Conservation (phyloP, 768 basidiomycete species). For the Boletus reticuloceps region DNA sequence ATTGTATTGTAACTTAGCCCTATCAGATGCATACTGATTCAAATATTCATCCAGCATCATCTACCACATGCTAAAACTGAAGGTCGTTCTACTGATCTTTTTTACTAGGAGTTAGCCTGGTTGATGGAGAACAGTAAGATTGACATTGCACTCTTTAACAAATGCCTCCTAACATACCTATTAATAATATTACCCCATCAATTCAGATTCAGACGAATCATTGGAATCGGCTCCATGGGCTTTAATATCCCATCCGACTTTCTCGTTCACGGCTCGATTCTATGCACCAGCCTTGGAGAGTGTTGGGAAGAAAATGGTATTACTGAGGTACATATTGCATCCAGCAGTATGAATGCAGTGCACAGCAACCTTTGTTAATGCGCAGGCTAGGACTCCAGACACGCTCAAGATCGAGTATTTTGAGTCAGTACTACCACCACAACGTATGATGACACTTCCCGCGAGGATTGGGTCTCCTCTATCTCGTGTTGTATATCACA, state of each 20-base stretch:
- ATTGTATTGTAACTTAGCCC: too few relatives aligned
- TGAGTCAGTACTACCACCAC: constrained; percentile 83
- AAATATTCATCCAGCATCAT: too few relatives aligned
- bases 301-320: constrained; percentile 72
- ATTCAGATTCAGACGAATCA: too few relatives aligned
- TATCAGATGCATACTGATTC: too few relatives aligned
- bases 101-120: too few relatives aligned
- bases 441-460: constrained; percentile 73
- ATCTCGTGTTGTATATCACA: constrained; percentile 24
- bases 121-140: too few relatives aligned
- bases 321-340: constrained; percentile 52
- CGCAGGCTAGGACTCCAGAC: constrained; percentile 58
- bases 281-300: constrained; percentile 66
- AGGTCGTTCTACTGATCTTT: too few relatives aligned
- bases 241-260: constrained; percentile 99
- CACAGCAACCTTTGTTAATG: constrained; percentile 8
- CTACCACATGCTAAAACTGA: too few relatives aligned
- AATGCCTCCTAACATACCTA: too few relatives aligned
- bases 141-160: too few relatives aligned
- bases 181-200: too few relatives aligned
- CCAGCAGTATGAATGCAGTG: not conserved
- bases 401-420: constrained; percentile 92
- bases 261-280: constrained; percentile 76
- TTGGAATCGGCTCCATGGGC: too few relatives aligned
- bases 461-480: constrained; percentile 83